A percentile compares a stretch with the other conserved stretches of the same genome.
phyloP scores from a whole-genome alignment of 805 yeast genomes.

The Cyberlindnera subsufficiens region DNA sequence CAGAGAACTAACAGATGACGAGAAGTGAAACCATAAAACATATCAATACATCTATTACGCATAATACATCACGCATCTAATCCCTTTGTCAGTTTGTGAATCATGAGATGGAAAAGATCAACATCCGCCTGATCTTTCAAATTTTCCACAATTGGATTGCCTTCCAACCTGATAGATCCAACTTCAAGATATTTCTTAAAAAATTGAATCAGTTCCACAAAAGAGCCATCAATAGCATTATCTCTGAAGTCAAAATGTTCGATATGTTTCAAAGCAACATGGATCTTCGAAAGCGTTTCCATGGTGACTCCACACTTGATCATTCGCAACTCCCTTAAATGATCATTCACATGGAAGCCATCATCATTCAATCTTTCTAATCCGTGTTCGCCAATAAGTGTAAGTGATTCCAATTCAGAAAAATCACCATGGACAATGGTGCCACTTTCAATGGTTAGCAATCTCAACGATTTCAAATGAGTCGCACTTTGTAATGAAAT shows the following conservation, averaged over 20 bases:
- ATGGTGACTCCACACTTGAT: neutral
- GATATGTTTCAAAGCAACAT: constrained; percentile 3
- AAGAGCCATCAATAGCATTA: constrained; percentile 10
- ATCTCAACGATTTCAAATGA: neutral
- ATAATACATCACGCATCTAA: no score
- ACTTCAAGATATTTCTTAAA: constrained; percentile 6
- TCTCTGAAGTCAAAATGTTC: constrained; percentile 5
- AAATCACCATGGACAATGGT: neutral
- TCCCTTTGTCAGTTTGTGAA: constrained; percentile 7
- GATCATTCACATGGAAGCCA: neutral
- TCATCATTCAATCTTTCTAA: neutral
- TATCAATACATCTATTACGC: no score
- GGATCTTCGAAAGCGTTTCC: neutral
- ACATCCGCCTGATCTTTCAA: constrained; percentile 4
- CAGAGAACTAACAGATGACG: no score
- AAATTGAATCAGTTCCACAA: constrained; percentile 5
- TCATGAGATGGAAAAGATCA: constrained; percentile 9
- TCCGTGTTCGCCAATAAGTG: neutral
- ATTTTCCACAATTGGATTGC: constrained; percentile 10
- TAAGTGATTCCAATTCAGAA: neutral
- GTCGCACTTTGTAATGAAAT: neutral
- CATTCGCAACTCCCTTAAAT: neutral
- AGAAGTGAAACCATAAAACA: no score
- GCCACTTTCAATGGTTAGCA: neutral
- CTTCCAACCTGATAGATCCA: constrained; percentile 4